phyloP scores from a whole-genome alignment of 2,329 filamentous ascomycete species.

The Aspergillus pseudoterreus region DNA sequence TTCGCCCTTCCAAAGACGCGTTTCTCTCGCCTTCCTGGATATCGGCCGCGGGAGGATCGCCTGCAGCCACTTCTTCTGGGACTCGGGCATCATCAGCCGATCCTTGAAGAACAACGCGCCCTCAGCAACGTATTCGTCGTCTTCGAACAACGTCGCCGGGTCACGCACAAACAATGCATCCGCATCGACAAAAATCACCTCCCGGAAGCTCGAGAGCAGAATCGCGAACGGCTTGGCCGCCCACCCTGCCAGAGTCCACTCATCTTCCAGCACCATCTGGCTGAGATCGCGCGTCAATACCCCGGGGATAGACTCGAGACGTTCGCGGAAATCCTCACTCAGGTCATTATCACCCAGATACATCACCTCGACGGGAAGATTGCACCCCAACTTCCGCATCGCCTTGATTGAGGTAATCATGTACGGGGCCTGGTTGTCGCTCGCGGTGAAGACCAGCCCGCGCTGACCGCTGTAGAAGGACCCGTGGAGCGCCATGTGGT shows the following conservation, averaged over 20 bases:
- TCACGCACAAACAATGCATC: constrained; percentile 44
- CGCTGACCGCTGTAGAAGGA: constrained; percentile 41
- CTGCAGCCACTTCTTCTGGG: constrained; percentile 37
- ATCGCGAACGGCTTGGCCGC: constrained; percentile 48
- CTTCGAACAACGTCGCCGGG: constrained; percentile 40
- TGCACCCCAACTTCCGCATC: constrained; percentile 13
- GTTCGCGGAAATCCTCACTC: constrained; percentile 39
- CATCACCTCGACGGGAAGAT: constrained; percentile 17
- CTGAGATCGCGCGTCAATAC: constrained; percentile 45
- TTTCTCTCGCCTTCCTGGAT: constrained; percentile 37
- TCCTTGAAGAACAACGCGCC: constrained; percentile 49
- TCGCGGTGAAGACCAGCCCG: constrained; percentile 45
- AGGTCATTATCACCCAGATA: constrained; percentile 42
- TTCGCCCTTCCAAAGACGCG: constrained; percentile 14
- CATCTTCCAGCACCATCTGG: constrained; percentile 43
- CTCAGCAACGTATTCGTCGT: constrained; percentile 38
- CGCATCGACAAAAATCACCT: constrained; percentile 47
- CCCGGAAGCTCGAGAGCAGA: constrained; percentile 45
- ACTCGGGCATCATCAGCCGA: constrained; percentile 39
- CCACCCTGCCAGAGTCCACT: constrained; percentile 46
- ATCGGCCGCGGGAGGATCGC: constrained; percentile 43
- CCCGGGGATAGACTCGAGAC: constrained; percentile 41
- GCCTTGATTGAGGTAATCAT: constrained; percentile 41
- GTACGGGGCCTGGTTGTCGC: constrained; percentile 42
- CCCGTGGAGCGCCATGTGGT: constrained; percentile 44